phyloP scores from a whole-genome alignment of 1,284 basidiomycete species.

The Neotropicomus parvogracilis region DNA sequence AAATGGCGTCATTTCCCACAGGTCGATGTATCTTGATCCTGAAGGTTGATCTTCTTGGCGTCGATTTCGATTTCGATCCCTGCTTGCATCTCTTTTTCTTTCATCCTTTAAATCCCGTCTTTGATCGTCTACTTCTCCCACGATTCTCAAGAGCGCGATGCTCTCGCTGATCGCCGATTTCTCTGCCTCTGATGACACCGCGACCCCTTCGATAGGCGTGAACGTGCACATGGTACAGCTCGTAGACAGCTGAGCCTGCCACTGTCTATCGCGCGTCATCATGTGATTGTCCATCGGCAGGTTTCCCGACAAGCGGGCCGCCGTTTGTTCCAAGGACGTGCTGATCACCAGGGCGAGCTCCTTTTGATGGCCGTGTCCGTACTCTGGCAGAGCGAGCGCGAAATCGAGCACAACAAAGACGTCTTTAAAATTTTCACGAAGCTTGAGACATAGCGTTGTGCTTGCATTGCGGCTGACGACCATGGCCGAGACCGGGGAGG shows the following conservation, averaged over 20 bases:
- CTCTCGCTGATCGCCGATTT: slow-evolving; percentile 13
- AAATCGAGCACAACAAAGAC: slow-evolving; percentile 26
- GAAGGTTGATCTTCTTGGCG: not conserved
- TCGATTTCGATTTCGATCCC: not conserved
- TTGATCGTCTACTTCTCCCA: slow-evolving; percentile 13
- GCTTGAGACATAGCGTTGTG: slow-evolving; percentile 19
- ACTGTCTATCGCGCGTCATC: slow-evolving; percentile 44
- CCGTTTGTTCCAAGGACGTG: slow-evolving; percentile 39
- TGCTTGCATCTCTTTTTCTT: not conserved
- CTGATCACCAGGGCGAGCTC: slow-evolving; percentile 19
- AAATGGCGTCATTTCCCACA: not conserved
- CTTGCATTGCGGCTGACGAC: slow-evolving; percentile 19
- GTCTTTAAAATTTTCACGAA: slow-evolving; percentile 19
- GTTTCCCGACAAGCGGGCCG: slow-evolving; percentile 45
- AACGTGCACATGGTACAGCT: slow-evolving; percentile 56
- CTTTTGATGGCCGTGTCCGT: not conserved
- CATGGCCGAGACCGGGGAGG: slow-evolving; percentile 18
- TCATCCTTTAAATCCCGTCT: not conserved
- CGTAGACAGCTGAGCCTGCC: slow-evolving; percentile 57
- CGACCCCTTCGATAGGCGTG: slow-evolving; percentile 24
- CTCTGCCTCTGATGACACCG: slow-evolving; percentile 5
- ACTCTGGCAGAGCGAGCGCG: not conserved
- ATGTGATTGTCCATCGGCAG: slow-evolving; percentile 46
- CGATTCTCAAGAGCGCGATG: slow-evolving; percentile 15
- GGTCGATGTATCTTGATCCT: slow-evolving; percentile 1